Percentiles rank a stretch among this genome's conserved stretches.
Conservation (phyloP, 2,329 filamentous ascomycete genomes). For the Aspergillus fischeri region DNA sequence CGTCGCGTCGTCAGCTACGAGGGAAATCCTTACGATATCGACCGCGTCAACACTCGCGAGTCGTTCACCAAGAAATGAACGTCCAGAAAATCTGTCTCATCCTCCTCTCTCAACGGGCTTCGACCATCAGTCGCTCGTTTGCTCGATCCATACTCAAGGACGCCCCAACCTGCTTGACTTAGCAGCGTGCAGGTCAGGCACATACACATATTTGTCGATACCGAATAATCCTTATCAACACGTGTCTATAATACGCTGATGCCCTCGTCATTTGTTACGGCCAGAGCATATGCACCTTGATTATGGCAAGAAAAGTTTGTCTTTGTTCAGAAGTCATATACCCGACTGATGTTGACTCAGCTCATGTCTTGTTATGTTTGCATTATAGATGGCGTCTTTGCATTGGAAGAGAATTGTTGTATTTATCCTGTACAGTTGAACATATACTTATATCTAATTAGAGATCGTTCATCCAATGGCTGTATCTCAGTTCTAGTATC, state of each 20-base stretch:
- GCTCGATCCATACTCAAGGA: neutral
- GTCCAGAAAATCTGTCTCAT: neutral
- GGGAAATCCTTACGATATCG: constrained; percentile 24
- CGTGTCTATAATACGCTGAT: neutral
- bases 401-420: neutral
- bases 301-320: neutral
- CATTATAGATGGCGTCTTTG: neutral
- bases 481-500: neutral
- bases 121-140: neutral
- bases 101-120: neutral
- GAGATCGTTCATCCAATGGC: neutral
- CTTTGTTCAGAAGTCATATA: neutral
- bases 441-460: neutral
- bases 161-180: too few species aligned
- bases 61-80: constrained; percentile 15
- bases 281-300: neutral
- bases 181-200: too few species aligned
- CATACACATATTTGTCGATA: neutral
- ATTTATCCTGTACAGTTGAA: neutral
- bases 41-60: constrained; percentile 21
- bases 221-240: neutral
- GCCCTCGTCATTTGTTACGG: neutral
- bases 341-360: neutral
- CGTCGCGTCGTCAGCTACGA: constrained; percentile 16
- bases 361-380: neutral